These are phyloP conservation scores for Prillingera fragicola DNA, from an alignment of 1,284 basidiomycete genomes.

Conservation along the genomic window DNA sequence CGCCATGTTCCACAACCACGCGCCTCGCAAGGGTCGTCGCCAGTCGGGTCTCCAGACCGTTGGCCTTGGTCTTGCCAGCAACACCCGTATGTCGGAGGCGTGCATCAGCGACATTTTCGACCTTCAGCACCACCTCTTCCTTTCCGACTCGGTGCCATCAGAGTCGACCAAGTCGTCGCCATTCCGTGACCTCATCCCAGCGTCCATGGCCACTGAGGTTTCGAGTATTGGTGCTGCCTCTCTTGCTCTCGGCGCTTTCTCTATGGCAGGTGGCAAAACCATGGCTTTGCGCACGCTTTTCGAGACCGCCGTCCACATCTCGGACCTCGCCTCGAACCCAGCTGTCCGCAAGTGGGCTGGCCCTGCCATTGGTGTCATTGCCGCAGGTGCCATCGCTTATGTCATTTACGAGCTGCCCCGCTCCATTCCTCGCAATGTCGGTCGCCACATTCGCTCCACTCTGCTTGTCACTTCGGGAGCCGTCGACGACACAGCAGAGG, in stretches of 20 bases:
- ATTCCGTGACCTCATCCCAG: constrained; percentile 32
- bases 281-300: constrained; percentile 72
- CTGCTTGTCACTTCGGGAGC: constrained; percentile 47
- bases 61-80: constrained; percentile 41
- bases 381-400: constrained; percentile 73
- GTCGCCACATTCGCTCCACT: constrained; percentile 59
- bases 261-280: constrained; percentile 75
- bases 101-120: constrained; percentile 76
- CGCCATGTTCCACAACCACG: constrained; percentile 72
- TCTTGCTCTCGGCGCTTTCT: constrained; percentile 76
- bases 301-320: constrained; percentile 66
- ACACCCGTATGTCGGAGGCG: constrained; percentile 43
- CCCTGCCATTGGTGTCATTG: constrained; percentile 66
- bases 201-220: constrained; percentile 37
- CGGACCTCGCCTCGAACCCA: constrained; percentile 77
- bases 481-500: constrained; percentile 35
- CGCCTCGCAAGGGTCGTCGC: constrained; percentile 54
- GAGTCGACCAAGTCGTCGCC: constrained; percentile 13
- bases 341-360: constrained; percentile 79
- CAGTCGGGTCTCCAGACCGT: constrained; percentile 41
- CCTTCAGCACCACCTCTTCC: constrained; percentile 67
- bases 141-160: constrained; percentile 49
- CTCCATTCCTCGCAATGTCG: constrained; percentile 87
- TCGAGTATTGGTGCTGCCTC: constrained; percentile 67
- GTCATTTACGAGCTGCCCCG: constrained; percentile 81